Evolutionary conservation across 2,329 filamentous ascomycete species (phyloP).

Genomic region (Fusarium newnesense): DNA sequence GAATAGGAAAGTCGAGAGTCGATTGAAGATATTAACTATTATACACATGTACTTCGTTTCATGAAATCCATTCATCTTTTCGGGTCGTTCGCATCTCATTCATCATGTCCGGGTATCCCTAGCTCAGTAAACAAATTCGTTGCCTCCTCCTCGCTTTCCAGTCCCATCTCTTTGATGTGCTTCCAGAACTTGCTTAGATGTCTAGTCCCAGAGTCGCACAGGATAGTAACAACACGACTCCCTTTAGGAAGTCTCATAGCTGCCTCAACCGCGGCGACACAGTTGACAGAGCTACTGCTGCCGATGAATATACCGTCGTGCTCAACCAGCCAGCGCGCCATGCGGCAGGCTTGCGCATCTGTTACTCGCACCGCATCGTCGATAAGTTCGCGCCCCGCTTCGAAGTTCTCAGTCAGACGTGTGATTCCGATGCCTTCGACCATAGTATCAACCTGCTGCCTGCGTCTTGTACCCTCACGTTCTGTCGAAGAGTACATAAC

Average conservation of each 20-base stretch:
- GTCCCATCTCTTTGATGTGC: slow-evolving; percentile 72
- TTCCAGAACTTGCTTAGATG: slow-evolving; percentile 90
- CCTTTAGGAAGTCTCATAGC: slow-evolving; percentile 70
- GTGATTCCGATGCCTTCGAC: slow-evolving; percentile 98
- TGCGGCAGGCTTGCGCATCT: slow-evolving; percentile 87
- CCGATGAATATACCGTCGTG: slow-evolving; percentile 95
- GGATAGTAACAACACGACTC: slow-evolving; percentile 80
- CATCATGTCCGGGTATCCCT: slow-evolving; percentile 50
- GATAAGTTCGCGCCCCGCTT: slow-evolving; percentile 84
- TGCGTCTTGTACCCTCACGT: slow-evolving; percentile 86
- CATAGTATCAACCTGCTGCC: slow-evolving; percentile 93
- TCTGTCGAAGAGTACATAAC: slow-evolving; percentile 96
- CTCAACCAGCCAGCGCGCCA: slow-evolving; percentile 97
- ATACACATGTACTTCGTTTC: neutral
- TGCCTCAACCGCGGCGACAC: slow-evolving; percentile 78
- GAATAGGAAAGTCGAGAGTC: neutral
- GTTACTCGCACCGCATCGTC: slow-evolving; percentile 91
- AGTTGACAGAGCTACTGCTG: slow-evolving; percentile 97
- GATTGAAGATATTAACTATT: neutral
- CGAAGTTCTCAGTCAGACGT: slow-evolving; percentile 92
- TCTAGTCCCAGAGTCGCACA: slow-evolving; percentile 85
- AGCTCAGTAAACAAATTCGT: slow-evolving; percentile 62
- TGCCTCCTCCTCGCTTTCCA: slow-evolving; percentile 59
- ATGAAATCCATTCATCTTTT: neutral
- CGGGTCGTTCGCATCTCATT: slow-evolving; percentile 2